These are phyloP conservation scores for Aspergillus ochraceoroseus DNA, from an alignment of 2,329 filamentous ascomycete species.

Conservation along the genomic window DNA sequence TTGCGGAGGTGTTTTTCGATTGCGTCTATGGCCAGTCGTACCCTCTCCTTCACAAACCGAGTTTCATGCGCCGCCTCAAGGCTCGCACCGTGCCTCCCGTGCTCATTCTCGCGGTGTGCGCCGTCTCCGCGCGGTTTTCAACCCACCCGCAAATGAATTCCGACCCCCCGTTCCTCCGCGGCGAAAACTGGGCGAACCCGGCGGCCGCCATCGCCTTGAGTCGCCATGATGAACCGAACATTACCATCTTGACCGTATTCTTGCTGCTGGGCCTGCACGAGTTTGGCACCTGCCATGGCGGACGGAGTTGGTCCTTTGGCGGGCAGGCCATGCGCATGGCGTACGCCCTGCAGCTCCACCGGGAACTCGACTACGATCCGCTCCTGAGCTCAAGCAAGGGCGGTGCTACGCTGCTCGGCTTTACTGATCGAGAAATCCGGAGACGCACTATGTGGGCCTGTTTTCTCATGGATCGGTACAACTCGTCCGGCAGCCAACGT, in stretches of 20 bases:
- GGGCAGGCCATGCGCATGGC: conserved; percentile 96
- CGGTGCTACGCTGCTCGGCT: conserved; percentile 64
- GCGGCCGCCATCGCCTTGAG: conserved; percentile 83
- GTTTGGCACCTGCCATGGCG: conserved; percentile 94
- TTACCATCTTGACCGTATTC: conserved; percentile 89
- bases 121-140: conserved; percentile 91
- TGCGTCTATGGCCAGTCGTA: conserved; percentile 94
- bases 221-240: conserved; percentile 90
- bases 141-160: conserved; percentile 74
- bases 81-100: conserved; percentile 80
- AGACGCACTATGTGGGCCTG: conserved; percentile 97
- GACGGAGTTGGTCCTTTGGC: conserved; percentile 90
- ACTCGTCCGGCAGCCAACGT: conserved; percentile 87
- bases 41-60: conserved; percentile 90
- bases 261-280: conserved; percentile 86
- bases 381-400: conserved; percentile 54
- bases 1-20: conserved; percentile 93
- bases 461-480: conserved; percentile 95
- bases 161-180: conserved; percentile 75
- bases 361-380: conserved; percentile 80
- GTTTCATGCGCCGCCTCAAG: conserved; percentile 80
- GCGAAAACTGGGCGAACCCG: conserved; percentile 82
- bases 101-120: conserved; percentile 86
- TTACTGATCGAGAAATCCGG: conserved; percentile 88
- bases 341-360: conserved; percentile 88